phyloP scores from a whole-genome alignment of 1,139 yeast species.

The Sugiyamaella castrensis region DNA sequence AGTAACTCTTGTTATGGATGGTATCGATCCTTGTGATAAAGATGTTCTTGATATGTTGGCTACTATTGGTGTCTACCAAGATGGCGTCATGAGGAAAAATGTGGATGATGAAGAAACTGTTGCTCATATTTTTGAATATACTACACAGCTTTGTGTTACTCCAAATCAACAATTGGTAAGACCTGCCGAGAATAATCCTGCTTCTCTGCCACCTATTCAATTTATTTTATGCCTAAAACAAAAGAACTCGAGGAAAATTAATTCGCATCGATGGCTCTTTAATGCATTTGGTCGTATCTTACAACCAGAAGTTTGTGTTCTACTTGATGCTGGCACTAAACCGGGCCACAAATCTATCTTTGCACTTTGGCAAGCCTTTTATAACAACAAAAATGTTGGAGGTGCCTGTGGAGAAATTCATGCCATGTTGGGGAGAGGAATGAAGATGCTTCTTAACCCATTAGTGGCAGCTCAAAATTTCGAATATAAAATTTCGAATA shows the following conservation, averaged over 20 bases:
- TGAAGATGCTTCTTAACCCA: conserved; percentile 73
- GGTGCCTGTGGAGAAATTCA: conserved; percentile 98
- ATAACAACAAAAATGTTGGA: conserved; percentile 90
- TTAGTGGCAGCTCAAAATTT: conserved; percentile 94
- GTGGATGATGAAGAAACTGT: conserved; percentile 84
- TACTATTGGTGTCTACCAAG: conserved; percentile 93
- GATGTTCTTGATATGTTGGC: conserved; percentile 81
- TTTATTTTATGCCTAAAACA: conserved; percentile 85
- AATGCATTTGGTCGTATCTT: conserved; percentile 86
- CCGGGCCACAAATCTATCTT: conserved; percentile 84
- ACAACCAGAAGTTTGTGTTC: conserved; percentile 79
- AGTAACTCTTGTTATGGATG: conserved; percentile 87
- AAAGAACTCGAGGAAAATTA: conserved; percentile 83
- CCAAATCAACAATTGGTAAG: conserved; percentile 46
- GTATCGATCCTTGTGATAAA: conserved; percentile 85
- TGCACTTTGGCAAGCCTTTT: conserved; percentile 94
- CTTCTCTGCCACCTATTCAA: conserved; percentile 73
- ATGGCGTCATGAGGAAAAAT: conserved; percentile 86
- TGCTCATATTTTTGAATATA: conserved; percentile 91
- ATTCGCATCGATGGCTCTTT: conserved; percentile 95
- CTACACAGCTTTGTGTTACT: conserved; percentile 58
- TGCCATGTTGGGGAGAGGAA: conserved; percentile 88
- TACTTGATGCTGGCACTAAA: conserved; percentile 92
- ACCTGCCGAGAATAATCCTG: conserved; percentile 59
- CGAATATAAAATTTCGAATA: conserved; percentile 93